phyloP scores from a whole-genome alignment of 148 eudicot species.

The Gaultheria prostrata region DNA sequence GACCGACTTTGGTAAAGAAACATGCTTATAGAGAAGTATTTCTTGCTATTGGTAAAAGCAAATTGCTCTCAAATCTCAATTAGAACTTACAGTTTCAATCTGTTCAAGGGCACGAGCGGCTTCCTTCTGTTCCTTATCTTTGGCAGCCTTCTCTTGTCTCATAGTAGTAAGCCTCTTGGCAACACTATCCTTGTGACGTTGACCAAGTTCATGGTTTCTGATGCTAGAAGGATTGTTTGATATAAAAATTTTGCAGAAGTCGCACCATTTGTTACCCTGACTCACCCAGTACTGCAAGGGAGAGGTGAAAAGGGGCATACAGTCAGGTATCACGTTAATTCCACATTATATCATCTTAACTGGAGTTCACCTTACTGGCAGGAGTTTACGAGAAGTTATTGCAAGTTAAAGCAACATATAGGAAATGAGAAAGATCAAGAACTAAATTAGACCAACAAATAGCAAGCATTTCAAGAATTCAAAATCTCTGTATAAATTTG shows the following conservation, averaged over 20 bases:
- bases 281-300: conserved; percentile 86
- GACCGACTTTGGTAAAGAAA: background rate
- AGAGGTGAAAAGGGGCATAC: background rate
- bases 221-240: conserved; percentile 79
- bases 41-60: background rate
- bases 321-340: background rate
- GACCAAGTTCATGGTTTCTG: conserved; percentile 89
- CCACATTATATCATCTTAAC: background rate
- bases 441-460: background rate
- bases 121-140: conserved; percentile 74
- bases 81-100: conserved; percentile 79
- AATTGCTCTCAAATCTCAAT: background rate
- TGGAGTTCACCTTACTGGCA: background rate
- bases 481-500: background rate
- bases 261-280: conserved; percentile 97
- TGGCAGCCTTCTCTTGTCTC: conserved; percentile 77
- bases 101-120: conserved; percentile 64
- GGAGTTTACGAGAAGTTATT: background rate
- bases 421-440: background rate
- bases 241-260: conserved; percentile 84
- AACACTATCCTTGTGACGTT: conserved; percentile 83
- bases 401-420: background rate
- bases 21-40: background rate
- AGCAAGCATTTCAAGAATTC: background rate
- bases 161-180: conserved; percentile 70